Percentiles rank a stretch among this genome's conserved stretches.
Evolutionary conservation across 2,329 filamentous ascomycete genomes (phyloP).

Genomic region (Penicillium sp.): DNA sequence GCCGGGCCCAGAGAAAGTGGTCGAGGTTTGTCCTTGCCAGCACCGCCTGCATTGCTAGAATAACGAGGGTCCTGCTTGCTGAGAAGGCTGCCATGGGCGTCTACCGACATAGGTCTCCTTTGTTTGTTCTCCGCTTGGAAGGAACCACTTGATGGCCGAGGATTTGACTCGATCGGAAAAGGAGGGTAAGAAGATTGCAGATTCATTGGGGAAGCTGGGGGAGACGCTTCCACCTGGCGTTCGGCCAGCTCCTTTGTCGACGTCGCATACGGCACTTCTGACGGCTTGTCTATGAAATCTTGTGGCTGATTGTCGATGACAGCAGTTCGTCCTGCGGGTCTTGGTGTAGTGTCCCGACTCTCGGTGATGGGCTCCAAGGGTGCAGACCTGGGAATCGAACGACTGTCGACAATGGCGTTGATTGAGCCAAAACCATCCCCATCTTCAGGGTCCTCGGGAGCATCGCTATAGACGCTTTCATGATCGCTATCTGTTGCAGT

Average conservation of each 20-base stretch:
- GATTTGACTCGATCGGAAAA: conserved; percentile 12
- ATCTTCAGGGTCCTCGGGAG: conserved; percentile 43
- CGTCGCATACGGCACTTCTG: conserved; percentile 26
- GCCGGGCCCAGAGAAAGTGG: conserved; percentile 29
- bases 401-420: conserved; percentile 52
- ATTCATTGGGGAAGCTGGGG: conserved; percentile 18
- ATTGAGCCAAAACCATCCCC: conserved; percentile 55
- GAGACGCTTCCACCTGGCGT: conserved; percentile 22
- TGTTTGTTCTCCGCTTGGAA: conserved; percentile 17
- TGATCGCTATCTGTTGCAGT: conserved; percentile 44
- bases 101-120: conserved; percentile 25
- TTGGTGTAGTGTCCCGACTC: conserved; percentile 23
- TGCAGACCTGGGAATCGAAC: conserved; percentile 23
- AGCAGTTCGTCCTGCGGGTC: conserved; percentile 13
- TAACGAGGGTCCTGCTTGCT: conserved; percentile 14
- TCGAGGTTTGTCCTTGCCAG: conserved; percentile 19
- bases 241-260: conserved; percentile 21
- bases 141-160: conserved; percentile 11
- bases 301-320: conserved; percentile 21
- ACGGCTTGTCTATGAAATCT: conserved; percentile 11
- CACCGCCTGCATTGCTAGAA: conserved; percentile 8
- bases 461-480: conserved; percentile 55
- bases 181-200: conserved; percentile 24
- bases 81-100: conserved; percentile 18
- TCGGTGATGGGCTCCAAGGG: conserved; percentile 11